These are phyloP conservation scores for Rosa rugosa DNA, from an alignment of 306 rosid species.

Conservation along the genomic window DNA sequence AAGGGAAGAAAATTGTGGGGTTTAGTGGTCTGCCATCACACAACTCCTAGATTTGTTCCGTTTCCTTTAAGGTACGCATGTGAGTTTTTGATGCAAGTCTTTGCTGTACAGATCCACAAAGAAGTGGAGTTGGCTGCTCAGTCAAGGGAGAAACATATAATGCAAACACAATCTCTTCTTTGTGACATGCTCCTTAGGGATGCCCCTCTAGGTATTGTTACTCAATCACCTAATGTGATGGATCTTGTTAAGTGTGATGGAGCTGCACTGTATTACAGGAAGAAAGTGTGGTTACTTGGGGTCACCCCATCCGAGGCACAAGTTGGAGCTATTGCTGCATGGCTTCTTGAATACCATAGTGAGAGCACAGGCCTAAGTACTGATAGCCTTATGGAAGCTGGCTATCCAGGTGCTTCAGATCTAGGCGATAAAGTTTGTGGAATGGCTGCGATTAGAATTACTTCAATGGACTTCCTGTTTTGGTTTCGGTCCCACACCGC, in stretches of 20 bases:
- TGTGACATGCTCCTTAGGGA: slow-evolving; percentile 54
- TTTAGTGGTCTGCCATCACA: slow-evolving; percentile 50
- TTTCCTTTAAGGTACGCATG: slow-evolving; percentile 51
- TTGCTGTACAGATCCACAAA: slow-evolving; percentile 43
- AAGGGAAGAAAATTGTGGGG: slow-evolving; percentile 46
- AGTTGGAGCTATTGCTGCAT: slow-evolving; percentile 33
- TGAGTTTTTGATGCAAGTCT: slow-evolving; percentile 51
- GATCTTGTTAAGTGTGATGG: slow-evolving; percentile 48
- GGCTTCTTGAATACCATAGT: slow-evolving; percentile 43
- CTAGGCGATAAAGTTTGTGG: slow-evolving; percentile 47
- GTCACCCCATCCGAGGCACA: slow-evolving; percentile 39
- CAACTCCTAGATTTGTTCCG: slow-evolving; percentile 44
- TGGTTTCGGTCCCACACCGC: slow-evolving; percentile 48
- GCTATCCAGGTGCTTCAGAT: slow-evolving; percentile 43
- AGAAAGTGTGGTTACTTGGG: slow-evolving; percentile 40
- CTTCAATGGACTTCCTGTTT: slow-evolving; percentile 42
- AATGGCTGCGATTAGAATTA: slow-evolving; percentile 42
- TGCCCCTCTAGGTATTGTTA: slow-evolving; percentile 38
- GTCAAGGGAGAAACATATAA: slow-evolving; percentile 38
- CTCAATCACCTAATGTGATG: slow-evolving; percentile 43
- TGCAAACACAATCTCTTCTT: slow-evolving; percentile 41
- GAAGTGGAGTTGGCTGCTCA: slow-evolving; percentile 47
- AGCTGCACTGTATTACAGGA: slow-evolving; percentile 42
- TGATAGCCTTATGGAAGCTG: slow-evolving; percentile 46
- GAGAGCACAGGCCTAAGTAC: slow-evolving; percentile 48